phyloP scores from a whole-genome alignment of 345 rosid species.

The Eucalyptus rudis region DNA sequence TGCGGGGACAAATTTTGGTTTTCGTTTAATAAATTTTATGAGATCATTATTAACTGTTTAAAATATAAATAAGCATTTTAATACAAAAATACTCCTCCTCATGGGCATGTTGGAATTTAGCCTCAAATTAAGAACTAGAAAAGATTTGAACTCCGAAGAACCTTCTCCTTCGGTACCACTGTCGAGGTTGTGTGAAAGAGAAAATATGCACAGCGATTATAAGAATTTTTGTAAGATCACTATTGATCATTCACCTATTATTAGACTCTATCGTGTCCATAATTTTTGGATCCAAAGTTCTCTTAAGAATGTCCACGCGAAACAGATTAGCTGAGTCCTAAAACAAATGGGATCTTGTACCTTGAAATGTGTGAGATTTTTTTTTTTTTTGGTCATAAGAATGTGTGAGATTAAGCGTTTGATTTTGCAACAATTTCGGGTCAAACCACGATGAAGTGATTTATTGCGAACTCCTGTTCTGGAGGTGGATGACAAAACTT shows the following conservation, averaged over 20 bases:
- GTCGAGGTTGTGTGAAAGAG: not conserved
- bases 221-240: not conserved
- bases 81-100: not conserved
- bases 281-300: not conserved
- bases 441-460: not conserved
- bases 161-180: accelerated
- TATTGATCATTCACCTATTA: not conserved
- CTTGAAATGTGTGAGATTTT: not conserved
- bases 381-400: not conserved
- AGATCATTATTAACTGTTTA: accelerated
- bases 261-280: not conserved
- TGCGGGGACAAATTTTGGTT: not conserved
- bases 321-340: not conserved
- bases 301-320: too few relatives aligned
- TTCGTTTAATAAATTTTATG: not conserved
- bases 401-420: not conserved
- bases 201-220: not conserved
- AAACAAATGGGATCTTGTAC: not conserved
- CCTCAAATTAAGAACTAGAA: accelerated
- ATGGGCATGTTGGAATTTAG: not conserved
- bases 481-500: not conserved
- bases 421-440: not conserved
- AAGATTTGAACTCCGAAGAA: not conserved
- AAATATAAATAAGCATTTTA: not conserved
- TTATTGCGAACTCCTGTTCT: not conserved